Evolutionary conservation across 768 basidiomycete genomes (phyloP), one percentile per base, ranked within the genome.

Genomic region (Tylopilus plumbeoviolaceoides): DNA sequence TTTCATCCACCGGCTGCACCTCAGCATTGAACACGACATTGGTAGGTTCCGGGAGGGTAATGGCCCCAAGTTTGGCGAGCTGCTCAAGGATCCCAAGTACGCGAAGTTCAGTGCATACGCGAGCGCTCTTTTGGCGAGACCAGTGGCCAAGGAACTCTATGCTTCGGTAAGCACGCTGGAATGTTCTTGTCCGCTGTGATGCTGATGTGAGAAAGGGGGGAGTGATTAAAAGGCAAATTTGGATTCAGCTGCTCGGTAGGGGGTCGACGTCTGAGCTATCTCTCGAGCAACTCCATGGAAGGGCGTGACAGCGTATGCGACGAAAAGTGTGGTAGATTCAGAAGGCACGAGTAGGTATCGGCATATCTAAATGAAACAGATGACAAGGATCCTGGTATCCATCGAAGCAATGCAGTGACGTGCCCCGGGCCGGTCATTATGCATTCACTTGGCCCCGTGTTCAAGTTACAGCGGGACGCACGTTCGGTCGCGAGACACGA

Each of bases 81-180:
- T 61, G 7, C 64, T 85, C 36, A 69, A 72, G 53, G 65, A 51
- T 8, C 62, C 73, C 17, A 77, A 78, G 55, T 82, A 75, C 46
- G 76, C 67, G 21, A 72, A 77, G 40, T 72, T 80, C 53, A 71
- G 69, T 51, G 68, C 75, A 59, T 85, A 84, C 55, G 70, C 68
- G 30, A 61, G 67, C 3, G 75, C 74, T n/a, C 48, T 84, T 27
- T 72, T 73, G 54, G 71, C 63, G 5, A 73, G 83, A 61, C 73
- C 77, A 9, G 82, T 78, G 59, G 78, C 79, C 60, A 76, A 77
- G 58, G 67, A 71, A 18, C 83, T 78, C 0, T 84, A 78, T 55
- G 68, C 77, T 49, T 65, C 70, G 62, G 82, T 82, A 55, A 44
- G 77, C 69, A n/a, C n/a, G 2, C 1, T 39, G 23, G 38, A n/a